Evolutionary conservation across 108 stramenopile genomes (phyloP), one percentile per base, ranked within the genome.

Genomic region (Chaetoceros muelleri): DNA sequence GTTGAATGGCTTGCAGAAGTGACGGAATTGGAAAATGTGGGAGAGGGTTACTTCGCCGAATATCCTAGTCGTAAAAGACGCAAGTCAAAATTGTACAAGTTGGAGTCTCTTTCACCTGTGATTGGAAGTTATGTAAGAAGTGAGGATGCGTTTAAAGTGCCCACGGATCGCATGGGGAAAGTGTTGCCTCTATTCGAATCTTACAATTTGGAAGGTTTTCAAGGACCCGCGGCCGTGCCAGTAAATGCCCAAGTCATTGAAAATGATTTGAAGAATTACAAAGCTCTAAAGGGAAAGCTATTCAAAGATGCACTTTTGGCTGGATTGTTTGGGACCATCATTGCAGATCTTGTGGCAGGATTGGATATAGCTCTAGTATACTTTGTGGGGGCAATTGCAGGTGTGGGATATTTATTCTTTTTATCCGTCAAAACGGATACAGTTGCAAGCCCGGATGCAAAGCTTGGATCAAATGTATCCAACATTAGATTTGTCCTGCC

Each of bases 21-120:
- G 28, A 74, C 70, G n/a, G 74, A 79, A 54, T 59, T 91, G 54
- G 82, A 85, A 57, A 73, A 91, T 67, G 69, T 87, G 17, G 85
- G 85, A 10, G 81, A 85, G 51, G 89, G 89, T 13, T 91, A 85
- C 48, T 91, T 59, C 69, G 85, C 79, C 34, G 89, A 91, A 51
- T 86, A 84, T 61, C 72, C 76, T 29, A 64, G 64, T 18, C 60
- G 73, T 0, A 64, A 65, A 48, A 62, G 70, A 18, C 83, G 79
- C 5, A 60, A 48, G 29, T 28, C 59, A 24, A 76, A 74, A 48
- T 53, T 76, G 25, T 83, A 85, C 3, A 58, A 66, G 17, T 55
- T 91, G 45, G 51, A 58, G 18, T 66, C 76, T 8, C 64, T 91
- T 28, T 70, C 78, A 51, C 89, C 89, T 2, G 47, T 91, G 23